Evolutionary conservation across 2,329 filamentous ascomycete genomes (phyloP).

Genomic region (Fonsecaea monophora): DNA sequence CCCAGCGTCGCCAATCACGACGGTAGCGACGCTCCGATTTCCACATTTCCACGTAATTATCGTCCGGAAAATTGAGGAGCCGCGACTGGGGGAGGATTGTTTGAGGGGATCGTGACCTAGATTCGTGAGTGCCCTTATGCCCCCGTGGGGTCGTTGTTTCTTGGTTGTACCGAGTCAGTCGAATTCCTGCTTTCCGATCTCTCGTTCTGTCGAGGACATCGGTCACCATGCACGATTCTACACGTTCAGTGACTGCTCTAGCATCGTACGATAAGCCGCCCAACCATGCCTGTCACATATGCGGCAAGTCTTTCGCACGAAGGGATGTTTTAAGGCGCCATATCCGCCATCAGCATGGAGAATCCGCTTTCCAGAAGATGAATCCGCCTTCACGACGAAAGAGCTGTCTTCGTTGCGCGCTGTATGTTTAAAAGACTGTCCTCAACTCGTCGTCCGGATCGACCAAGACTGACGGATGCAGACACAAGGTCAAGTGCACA

Average conservation of each 20-base stretch:
- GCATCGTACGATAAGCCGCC: neutral
- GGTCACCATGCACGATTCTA: neutral
- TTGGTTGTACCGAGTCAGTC: neutral
- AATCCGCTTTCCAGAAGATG: slow-evolving; percentile 1
- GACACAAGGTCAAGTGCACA: slow-evolving; percentile 11
- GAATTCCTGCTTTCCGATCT: neutral
- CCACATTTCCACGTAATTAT: neutral
- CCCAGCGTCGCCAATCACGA: neutral
- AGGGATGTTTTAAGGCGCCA: slow-evolving; percentile 7
- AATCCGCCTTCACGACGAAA: neutral
- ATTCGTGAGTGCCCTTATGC: neutral
- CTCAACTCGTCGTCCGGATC: neutral
- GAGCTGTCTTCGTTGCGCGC: slow-evolving; percentile 11
- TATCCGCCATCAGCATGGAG: slow-evolving; percentile 8
- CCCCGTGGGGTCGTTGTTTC: neutral
- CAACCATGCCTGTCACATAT: slow-evolving; percentile 1
- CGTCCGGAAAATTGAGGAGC: neutral
- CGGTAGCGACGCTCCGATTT: neutral
- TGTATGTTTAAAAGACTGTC: neutral
- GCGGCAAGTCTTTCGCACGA: slow-evolving; percentile 7
- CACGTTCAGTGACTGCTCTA: neutral
- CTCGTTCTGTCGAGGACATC: neutral
- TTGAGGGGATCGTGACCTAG: neutral
- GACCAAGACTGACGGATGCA: neutral
- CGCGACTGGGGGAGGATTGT: neutral